Percentiles rank a stretch among this genome's conserved stretches.
phyloP scores from a whole-genome alignment of 2,329 filamentous ascomycete genomes.

The Ophiobolus disseminans region DNA sequence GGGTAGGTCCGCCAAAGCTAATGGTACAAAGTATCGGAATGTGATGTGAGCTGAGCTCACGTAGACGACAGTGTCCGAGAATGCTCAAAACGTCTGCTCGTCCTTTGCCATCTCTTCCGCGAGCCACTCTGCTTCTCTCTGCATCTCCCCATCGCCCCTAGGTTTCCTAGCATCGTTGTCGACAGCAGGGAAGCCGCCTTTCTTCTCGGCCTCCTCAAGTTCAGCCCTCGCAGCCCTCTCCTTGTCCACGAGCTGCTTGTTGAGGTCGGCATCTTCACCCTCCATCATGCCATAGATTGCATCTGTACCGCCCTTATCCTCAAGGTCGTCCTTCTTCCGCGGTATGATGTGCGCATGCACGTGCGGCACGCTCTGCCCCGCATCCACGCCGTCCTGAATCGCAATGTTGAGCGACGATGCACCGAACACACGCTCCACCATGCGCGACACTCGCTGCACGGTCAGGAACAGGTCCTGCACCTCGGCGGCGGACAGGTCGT shows the following conservation, averaged over 20 bases:
- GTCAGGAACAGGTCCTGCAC: constrained; percentile 86
- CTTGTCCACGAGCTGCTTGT: constrained; percentile 69
- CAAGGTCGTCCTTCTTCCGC: constrained; percentile 65
- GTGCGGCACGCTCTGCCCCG: constrained; percentile 93
- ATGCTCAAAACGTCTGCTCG: constrained; percentile 7
- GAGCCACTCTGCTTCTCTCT: constrained; percentile 74
- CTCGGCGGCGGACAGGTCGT: constrained; percentile 75
- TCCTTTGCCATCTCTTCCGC: constrained; percentile 62
- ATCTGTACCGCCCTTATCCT: constrained; percentile 68
- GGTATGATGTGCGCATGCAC: constrained; percentile 94
- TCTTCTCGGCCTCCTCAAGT: constrained; percentile 37
- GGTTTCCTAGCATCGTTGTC: constrained; percentile 71
- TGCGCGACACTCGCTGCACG: constrained; percentile 80
- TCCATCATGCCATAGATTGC: constrained; percentile 85
- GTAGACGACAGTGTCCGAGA: too few species aligned
- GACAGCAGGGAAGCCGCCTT: constrained; percentile 70
- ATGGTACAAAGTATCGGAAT: too few species aligned
- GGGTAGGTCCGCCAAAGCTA: too few species aligned
- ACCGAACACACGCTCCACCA: constrained; percentile 68
- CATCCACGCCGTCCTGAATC: constrained; percentile 88
- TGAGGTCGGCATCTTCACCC: constrained; percentile 83
- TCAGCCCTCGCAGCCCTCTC: constrained; percentile 51
- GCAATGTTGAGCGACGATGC: constrained; percentile 88
- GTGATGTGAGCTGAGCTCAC: too few species aligned
- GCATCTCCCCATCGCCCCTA: constrained; percentile 78